phyloP scores from a whole-genome alignment of 768 basidiomycete genomes.

The Serendipita sp. region DNA sequence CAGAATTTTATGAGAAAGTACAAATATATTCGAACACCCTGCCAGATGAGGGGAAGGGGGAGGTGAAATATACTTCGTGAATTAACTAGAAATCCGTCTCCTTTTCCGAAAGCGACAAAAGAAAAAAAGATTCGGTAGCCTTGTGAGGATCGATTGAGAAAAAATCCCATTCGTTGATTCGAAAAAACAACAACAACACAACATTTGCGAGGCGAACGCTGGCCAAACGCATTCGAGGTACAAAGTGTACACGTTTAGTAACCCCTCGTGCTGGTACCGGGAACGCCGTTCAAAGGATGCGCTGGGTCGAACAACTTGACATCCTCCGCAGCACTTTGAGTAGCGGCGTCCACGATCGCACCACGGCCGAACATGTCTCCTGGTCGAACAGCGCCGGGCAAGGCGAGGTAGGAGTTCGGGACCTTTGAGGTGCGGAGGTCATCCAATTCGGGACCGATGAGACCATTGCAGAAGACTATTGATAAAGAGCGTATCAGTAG shows the following conservation, averaged over 20 bases:
- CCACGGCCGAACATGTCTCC: neutral
- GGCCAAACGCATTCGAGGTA: too few species aligned
- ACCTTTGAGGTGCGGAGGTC: constrained; percentile 19
- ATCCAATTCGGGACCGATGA: constrained; percentile 40
- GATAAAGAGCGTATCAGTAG: neutral
- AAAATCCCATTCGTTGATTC: too few species aligned
- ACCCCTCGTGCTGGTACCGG: neutral
- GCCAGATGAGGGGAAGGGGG: neutral
- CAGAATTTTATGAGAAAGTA: neutral
- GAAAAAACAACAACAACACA: too few species aligned
- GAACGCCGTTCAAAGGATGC: neutral
- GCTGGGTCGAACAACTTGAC: constrained; percentile 1
- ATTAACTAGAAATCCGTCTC: neutral
- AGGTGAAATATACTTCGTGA: neutral
- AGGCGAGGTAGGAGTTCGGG: neutral
- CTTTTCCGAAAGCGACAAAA: too few species aligned
- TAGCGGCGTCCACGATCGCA: neutral
- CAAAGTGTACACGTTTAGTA: too few species aligned
- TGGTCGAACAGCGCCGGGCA: neutral
- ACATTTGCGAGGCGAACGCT: too few species aligned
- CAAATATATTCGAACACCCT: neutral
- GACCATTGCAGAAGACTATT: constrained; percentile 34
- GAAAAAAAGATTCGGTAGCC: too few species aligned
- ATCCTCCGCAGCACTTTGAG: neutral
- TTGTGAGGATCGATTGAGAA: too few species aligned